Evolutionary conservation across 208 protist genomes (phyloP), one percentile per base, ranked within the genome.

Genomic region (Acanthamoeba rhysodes): DNA sequence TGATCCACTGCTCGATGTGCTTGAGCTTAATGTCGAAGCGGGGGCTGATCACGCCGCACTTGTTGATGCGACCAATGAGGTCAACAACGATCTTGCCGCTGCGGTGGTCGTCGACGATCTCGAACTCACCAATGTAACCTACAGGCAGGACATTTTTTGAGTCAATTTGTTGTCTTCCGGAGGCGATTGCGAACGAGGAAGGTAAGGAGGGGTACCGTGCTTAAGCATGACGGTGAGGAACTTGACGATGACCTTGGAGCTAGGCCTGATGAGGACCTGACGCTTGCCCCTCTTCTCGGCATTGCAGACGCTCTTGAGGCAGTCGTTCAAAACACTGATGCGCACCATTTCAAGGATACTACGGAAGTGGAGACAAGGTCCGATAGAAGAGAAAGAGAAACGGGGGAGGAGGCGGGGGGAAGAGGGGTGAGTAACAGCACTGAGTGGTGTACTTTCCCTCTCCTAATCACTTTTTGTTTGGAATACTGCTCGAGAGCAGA

Each of bases 221-320:
- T 99, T 99, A 99, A 99, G 99, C 99, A 99, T 99, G 94, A 99
- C 99, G 95, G 98, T 97, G 90, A 99, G 98, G 98, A 99, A 99
- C 97, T 99, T 99, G 96, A 99, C 98, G 95, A 99, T 98, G 93
- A 99, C 99, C 98, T 99, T 99, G 95, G 99, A 99, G 87, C 97
- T 98, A 78, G 99, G 99, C 76, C 99, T 99, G 95, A 78, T 48
- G 50, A 91, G 48, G 92, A 95, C 94, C 98, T 99, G 99, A 95
- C 99, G 98, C 98, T 99, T 99, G 96, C 99, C 99, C 94, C 98
- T 98, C 96, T 98, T 98, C 98, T 99, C 99, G 64, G 99, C 99
- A 96, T 99, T 99, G 97, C 98, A 97, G 97, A 99, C 99, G 95
- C 97, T 98, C 97, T 99, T 99, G 85, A 99, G 99, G 96, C 99